A percentile compares a stretch with the other conserved stretches of the same genome.
These are phyloP conservation scores for Phtheirospermum japonicum DNA, from an alignment of 257 asterid species.

Conservation along the genomic window DNA sequence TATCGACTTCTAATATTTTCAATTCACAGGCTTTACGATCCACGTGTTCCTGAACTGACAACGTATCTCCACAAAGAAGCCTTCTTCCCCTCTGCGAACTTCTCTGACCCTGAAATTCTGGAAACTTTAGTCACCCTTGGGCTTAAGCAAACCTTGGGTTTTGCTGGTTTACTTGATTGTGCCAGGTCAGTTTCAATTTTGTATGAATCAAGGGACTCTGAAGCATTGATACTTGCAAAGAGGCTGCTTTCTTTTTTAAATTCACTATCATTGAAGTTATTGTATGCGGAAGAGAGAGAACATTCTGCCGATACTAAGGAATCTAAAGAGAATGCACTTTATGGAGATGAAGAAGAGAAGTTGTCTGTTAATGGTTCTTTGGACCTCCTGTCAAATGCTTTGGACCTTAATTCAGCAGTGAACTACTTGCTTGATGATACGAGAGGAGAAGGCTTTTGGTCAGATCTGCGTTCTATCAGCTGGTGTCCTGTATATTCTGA, in stretches of 20 bases:
- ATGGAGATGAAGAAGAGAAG: constrained; percentile 41
- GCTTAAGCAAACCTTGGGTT: constrained; percentile 64
- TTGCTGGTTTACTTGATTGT: constrained; percentile 77
- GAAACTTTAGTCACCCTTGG: constrained; percentile 74
- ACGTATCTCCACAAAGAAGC: constrained; percentile 58
- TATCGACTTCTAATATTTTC: constrained; percentile 29
- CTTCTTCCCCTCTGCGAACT: constrained; percentile 78
- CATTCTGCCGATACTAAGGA: constrained; percentile 39
- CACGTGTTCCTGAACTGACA: constrained; percentile 69
- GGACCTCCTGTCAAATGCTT: constrained; percentile 36
- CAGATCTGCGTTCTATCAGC: constrained; percentile 51
- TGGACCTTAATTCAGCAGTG: constrained; percentile 41
- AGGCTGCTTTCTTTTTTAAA: constrained; percentile 74
- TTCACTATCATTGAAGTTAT: constrained; percentile 48
- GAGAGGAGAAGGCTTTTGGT: constrained; percentile 69
- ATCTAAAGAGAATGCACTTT: constrained; percentile 35
- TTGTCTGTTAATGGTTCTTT: constrained; percentile 35
- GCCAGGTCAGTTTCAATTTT: constrained; percentile 80
- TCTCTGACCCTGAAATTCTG: constrained; percentile 63
- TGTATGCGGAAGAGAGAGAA: constrained; percentile 37
- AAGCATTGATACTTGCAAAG: constrained; percentile 48
- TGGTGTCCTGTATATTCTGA: constrained; percentile 89
- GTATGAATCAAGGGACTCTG: constrained; percentile 47
- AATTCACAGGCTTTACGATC: constrained; percentile 88
- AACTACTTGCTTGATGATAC: constrained; percentile 57